Evolutionary conservation across 2,329 filamentous ascomycete genomes (phyloP), one percentile per base, ranked within the genome.

Genomic region (Pseudocercospora crystallina): DNA sequence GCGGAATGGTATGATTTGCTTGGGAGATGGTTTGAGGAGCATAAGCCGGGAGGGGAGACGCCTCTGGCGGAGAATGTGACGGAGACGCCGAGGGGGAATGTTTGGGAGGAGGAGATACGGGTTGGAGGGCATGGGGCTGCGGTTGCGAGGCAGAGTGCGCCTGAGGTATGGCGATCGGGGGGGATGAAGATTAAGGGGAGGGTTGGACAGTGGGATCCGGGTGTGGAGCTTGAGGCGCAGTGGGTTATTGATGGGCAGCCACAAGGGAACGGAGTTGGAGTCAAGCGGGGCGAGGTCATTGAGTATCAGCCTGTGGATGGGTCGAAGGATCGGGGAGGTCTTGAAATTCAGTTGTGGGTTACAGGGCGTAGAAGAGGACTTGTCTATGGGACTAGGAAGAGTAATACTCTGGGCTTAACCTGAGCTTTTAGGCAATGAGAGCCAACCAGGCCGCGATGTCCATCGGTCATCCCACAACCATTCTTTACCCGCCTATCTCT

Each of bases 161-260:
- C 69, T 0, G 15, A 60, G 1, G 50, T 54, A 5, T 30, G 32
- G 47, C 32, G 38, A 33, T 12, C 40, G 37, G 13, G 38, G 32
- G 9, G 37, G 40, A 17, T 12, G 13, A 10, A 38, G 2, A 26
- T 59, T 2, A 34, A 52, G 13, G 58, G 36, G 1, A 65, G 39
- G 44, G 62, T 66, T 2, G 69, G 69, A 2, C 58, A 64, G 1
- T 72, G 69, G 69, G 69, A 72, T 53, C 69, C 69, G 3, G 69
- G 69, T 13, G 64, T 72, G 2, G 53, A 38, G 37, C 57, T 72
- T 0, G 53, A 62, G 31, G 69, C 64, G 34, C 64, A 69, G 50
- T 71, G 69, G 69, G 11, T 62, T 11, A 42, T 70, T 1, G 56
- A 68, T 48, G 61, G 65, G 2, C 61, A 61, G 46, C 48, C 59